Conservation (phyloP, 2,329 filamentous ascomycete genomes). For the Aspergillus pseudoglaucus region DNA sequence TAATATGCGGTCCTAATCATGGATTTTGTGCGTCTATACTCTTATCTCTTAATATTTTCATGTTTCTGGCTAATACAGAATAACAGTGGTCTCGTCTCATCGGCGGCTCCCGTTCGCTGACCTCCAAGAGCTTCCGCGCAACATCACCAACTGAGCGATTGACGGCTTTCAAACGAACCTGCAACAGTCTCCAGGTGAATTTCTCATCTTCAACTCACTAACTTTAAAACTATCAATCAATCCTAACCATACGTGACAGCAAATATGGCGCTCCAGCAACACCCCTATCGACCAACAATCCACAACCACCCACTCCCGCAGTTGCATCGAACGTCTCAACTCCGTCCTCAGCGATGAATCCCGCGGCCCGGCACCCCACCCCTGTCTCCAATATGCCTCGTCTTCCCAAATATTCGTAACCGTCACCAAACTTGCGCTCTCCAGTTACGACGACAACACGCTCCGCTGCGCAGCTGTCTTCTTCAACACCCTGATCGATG, state of each 20-base stretch:
- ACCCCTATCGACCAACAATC: conserved; percentile 47
- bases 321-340: conserved; percentile 51
- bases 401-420: conserved; percentile 83
- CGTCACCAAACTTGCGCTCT: conserved; percentile 80
- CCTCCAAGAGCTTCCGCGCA: conserved; percentile 43
- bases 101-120: conserved; percentile 46
- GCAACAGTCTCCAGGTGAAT: conserved; percentile 51
- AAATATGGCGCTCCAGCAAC: conserved; percentile 55
- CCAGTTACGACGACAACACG: conserved; percentile 76
- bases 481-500: conserved; percentile 89
- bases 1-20: conserved; percentile 33
- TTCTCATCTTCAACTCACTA: neutral
- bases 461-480: conserved; percentile 78
- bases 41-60: conserved; percentile 1
- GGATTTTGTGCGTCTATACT: conserved; percentile 39
- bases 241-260: conserved; percentile 28
- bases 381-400: conserved; percentile 81
- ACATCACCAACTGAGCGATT: conserved; percentile 56
- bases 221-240: neutral
- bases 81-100: conserved; percentile 56
- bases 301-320: conserved; percentile 45
- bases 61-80: conserved; percentile 1
- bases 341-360: conserved; percentile 80
- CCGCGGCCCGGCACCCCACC: conserved; percentile 78
- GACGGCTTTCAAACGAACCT: conserved; percentile 55